Conservation (phyloP, 1,284 basidiomycete genomes). For the Pisolithus thermaeus region DNA sequence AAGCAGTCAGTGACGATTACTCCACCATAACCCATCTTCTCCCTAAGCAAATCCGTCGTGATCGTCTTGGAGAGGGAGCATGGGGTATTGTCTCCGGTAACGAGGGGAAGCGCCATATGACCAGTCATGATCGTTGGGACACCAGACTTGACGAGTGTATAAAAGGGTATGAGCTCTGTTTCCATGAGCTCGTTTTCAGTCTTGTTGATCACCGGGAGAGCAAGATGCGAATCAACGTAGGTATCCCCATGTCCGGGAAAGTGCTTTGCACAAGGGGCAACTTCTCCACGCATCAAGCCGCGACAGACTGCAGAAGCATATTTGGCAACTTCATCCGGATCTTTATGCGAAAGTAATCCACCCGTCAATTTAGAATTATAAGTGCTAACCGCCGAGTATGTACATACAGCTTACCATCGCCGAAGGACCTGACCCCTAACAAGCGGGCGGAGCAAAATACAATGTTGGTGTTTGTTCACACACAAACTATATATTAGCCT, state of each 20-base stretch:
- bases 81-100: conserved; percentile 45
- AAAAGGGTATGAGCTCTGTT: conserved; percentile 58
- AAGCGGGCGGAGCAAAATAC: not conserved
- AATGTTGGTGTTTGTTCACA: not conserved
- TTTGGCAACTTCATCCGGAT: conserved; percentile 44
- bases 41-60: conserved; percentile 48
- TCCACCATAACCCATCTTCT: conserved; percentile 44
- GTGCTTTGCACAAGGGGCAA: conserved; percentile 62
- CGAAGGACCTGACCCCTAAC: conserved; percentile 62
- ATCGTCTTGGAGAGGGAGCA: conserved; percentile 50
- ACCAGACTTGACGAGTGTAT: conserved; percentile 33
- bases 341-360: conserved; percentile 27
- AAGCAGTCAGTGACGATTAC: conserved; percentile 64
- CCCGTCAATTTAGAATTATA: not conserved
- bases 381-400: not conserved
- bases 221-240: conserved; percentile 64
- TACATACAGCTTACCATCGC: conserved; percentile 43
- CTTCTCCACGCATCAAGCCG: conserved; percentile 42
- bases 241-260: conserved; percentile 74
- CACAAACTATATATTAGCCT: conserved; percentile 9
- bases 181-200: conserved; percentile 33
- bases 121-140: conserved; percentile 63
- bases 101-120: conserved; percentile 59
- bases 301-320: conserved; percentile 43
- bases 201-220: conserved; percentile 55